phyloP scores from a whole-genome alignment of 768 basidiomycete species.

The Exidia glandulosa region DNA sequence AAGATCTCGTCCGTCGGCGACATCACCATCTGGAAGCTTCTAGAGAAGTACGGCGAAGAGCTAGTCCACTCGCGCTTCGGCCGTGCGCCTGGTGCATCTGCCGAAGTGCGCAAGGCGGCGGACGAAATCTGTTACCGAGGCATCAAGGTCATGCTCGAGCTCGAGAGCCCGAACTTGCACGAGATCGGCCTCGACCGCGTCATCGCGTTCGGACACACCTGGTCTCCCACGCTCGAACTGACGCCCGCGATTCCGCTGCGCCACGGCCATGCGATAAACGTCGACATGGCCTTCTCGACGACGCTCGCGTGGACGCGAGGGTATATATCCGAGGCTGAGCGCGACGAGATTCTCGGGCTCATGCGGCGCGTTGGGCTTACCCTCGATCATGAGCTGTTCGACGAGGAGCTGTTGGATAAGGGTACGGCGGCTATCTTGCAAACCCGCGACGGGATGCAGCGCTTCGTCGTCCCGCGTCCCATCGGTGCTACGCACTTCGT shows the following conservation, averaged over 20 bases:
- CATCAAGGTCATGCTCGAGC: constrained; percentile 27
- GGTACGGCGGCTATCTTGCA: constrained; percentile 22
- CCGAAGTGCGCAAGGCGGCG: constrained; percentile 14
- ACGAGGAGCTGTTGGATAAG: constrained; percentile 18
- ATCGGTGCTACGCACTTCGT: constrained; percentile 24
- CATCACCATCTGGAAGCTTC: constrained; percentile 20
- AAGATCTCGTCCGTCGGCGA: constrained; percentile 27
- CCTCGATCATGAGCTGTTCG: constrained; percentile 23
- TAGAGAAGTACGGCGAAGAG: constrained; percentile 23
- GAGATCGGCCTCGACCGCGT: constrained; percentile 26
- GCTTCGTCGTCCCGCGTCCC: constrained; percentile 23
- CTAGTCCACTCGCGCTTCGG: constrained; percentile 26
- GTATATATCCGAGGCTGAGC: constrained; percentile 20
- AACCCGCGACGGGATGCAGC: constrained; percentile 21
- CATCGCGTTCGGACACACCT: constrained; percentile 25
- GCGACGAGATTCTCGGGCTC: constrained; percentile 23
- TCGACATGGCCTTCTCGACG: constrained; percentile 27
- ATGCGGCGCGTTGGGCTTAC: constrained; percentile 21
- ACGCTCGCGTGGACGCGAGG: constrained; percentile 24
- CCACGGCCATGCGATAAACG: constrained; percentile 19
- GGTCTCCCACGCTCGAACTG: constrained; percentile 23
- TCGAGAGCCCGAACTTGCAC: constrained; percentile 26
- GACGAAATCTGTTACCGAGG: constrained; percentile 21
- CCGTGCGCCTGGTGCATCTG: constrained; percentile 10
- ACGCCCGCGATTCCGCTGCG: constrained; percentile 21